Evolutionary conservation across 2,329 filamentous ascomycete species (phyloP), one percentile per base, ranked within the genome.

Genomic region (Neofusicoccum ribis): DNA sequence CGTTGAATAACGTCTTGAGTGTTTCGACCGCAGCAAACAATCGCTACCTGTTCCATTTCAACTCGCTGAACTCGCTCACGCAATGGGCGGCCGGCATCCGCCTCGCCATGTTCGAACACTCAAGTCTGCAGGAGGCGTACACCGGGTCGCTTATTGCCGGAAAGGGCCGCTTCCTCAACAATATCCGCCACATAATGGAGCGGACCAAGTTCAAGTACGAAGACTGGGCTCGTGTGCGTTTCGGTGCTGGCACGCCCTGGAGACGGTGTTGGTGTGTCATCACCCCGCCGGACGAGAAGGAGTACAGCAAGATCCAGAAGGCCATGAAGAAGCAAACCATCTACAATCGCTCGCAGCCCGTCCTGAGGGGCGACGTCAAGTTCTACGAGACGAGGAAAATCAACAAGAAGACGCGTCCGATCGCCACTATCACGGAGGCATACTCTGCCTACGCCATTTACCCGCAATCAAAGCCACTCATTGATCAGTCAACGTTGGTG

Each of bases 51-150:
- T 84, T 99, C 43, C 95, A 98, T 77, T 99, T 99, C 81, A 97
- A 96, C 77, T 97, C 94, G 0, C 88, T 94, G 70, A 91, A 96
- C 74, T 96, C 94, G 0, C 83, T 99, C 63, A 90, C 93, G 2
- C 93, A 98, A 79, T 99, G 95, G 95, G 97, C 95, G 1, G 91
- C 95, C 15, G 92, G 91, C 50, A 98, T 99, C 70, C 89, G 95
- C 52, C 86, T 99, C 23, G 87, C 94, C 72, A 96, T 98, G 86
- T 98, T 89, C 76, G 95, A 99, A 80, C 91, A 98, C 73, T 89
- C 93, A 1, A 92, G 92, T 0, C 82, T 99, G 39, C 94, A 98
- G 75, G 95, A 99, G 79, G 93, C 95, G 0, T 99, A 99, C 76
- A 99, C 95, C 0, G 95, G 95, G 6, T 94, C 94, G 20, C 82